A percentile compares a stretch with the other conserved stretches of the same genome.
Conservation (phyloP, 2,329 filamentous ascomycete genomes). For the Fusarium sp. region DNA sequence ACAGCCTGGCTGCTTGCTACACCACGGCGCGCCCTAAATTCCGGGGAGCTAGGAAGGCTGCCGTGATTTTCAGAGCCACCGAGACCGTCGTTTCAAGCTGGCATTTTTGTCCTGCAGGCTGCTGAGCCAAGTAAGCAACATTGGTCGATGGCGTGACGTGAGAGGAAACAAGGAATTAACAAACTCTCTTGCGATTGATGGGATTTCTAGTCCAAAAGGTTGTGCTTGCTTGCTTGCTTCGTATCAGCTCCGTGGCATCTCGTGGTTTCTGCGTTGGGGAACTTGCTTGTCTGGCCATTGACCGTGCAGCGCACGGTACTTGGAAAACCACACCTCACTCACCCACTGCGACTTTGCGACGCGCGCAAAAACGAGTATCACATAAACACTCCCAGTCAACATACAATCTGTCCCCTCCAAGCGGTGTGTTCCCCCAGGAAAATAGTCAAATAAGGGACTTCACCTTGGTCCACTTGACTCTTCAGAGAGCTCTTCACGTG, state of each 20-base stretch:
- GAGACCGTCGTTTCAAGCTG: not conserved
- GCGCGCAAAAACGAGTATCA: not conserved
- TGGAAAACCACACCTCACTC: not conserved
- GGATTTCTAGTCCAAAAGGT: not conserved
- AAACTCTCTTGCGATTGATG: not conserved
- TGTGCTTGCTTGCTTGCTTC: not conserved
- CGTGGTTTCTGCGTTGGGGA: not conserved
- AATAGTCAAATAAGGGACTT: not conserved
- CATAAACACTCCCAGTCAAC: not conserved
- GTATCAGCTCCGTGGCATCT: not conserved
- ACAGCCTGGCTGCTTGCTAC: not conserved
- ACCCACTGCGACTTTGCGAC: not conserved
- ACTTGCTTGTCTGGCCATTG: not conserved
- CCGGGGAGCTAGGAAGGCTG: not conserved
- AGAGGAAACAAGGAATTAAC: not conserved
- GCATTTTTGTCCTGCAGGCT: not conserved
- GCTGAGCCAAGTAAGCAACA: not conserved
- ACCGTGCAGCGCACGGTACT: not conserved
- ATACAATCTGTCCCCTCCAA: not conserved
- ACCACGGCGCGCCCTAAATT: not conserved
- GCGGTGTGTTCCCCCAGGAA: not conserved
- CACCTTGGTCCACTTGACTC: not conserved
- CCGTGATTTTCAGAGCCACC: not conserved
- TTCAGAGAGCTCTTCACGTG: not conserved
- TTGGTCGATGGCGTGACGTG: not conserved